Conservation (phyloP, 495 filamentous ascomycete species). For the Penicillium soppii region DNA sequence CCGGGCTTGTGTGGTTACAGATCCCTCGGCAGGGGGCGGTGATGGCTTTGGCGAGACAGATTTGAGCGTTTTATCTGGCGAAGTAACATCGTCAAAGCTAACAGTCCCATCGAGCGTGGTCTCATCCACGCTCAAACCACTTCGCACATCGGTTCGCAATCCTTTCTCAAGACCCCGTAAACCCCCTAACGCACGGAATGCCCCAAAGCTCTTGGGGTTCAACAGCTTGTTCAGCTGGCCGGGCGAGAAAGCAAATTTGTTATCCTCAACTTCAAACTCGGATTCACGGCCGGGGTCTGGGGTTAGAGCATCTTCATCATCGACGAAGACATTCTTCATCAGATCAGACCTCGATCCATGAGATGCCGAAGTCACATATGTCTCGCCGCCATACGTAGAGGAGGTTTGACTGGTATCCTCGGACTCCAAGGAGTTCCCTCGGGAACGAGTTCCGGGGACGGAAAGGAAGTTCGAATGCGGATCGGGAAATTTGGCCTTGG, state of each 20-base stretch:
- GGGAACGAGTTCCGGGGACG: slow-evolving; percentile 60
- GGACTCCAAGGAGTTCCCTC: slow-evolving; percentile 66
- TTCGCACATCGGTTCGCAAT: slow-evolving; percentile 62
- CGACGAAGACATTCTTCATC: slow-evolving; percentile 40
- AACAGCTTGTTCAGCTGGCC: slow-evolving; percentile 77
- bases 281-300: slow-evolving; percentile 70
- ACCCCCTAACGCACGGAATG: slow-evolving; percentile 78
- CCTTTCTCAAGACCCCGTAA: slow-evolving; percentile 74
- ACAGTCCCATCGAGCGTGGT: slow-evolving; percentile 58
- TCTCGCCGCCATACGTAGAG: slow-evolving; percentile 53
- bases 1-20: slow-evolving; percentile 22
- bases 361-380: slow-evolving; percentile 38
- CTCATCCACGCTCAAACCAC: slow-evolving; percentile 78
- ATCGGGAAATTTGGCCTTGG: slow-evolving; percentile 51
- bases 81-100: slow-evolving; percentile 64
- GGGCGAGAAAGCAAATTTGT: slow-evolving; percentile 79
- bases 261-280: slow-evolving; percentile 73
- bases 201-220: slow-evolving; percentile 77
- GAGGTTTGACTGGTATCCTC: slow-evolving; percentile 51
- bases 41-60: slow-evolving; percentile 24
- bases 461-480: slow-evolving; percentile 58
- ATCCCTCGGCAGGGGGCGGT: slow-evolving; percentile 27
- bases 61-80: slow-evolving; percentile 28
- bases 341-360: slow-evolving; percentile 34
- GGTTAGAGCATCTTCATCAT: slow-evolving; percentile 60